Conservation (phyloP, 2,329 filamentous ascomycete genomes). For the Triangularia verruculosa region DNA sequence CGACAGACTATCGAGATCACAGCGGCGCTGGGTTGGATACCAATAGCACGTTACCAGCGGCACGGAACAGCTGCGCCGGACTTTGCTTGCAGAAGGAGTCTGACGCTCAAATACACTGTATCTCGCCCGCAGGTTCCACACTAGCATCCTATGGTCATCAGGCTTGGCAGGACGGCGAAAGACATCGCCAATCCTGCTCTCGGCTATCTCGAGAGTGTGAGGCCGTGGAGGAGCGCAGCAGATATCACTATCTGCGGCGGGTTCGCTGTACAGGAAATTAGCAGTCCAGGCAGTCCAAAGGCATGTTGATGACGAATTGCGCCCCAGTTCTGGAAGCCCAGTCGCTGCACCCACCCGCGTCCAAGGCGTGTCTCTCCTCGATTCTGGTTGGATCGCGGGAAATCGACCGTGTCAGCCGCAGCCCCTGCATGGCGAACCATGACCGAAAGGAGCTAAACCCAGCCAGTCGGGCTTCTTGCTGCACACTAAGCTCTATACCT, state of each 20-base stretch:
- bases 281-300: background rate
- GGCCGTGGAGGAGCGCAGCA: background rate
- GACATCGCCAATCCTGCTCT: background rate
- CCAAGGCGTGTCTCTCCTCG: background rate
- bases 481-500: slow-evolving; percentile 11
- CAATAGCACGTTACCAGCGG: background rate
- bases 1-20: background rate
- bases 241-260: background rate
- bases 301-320: background rate
- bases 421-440: slow-evolving; percentile 18
- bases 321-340: slow-evolving; percentile 5
- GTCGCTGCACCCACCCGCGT: slow-evolving; percentile 6
- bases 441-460: slow-evolving; percentile 12
- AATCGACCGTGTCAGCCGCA: slow-evolving; percentile 17
- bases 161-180: slow-evolving; percentile 5
- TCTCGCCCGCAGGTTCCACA: background rate
- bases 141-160: background rate
- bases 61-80: background rate
- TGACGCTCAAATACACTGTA: background rate
- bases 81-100: background rate
- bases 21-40: background rate
- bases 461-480: slow-evolving; percentile 12
- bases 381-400: slow-evolving; percentile 20
- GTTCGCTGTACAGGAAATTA: background rate
- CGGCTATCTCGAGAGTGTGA: background rate